A percentile compares a stretch with the other conserved stretches of the same genome.
phyloP scores from a whole-genome alignment of 768 basidiomycete species.

The Gautieria morchelliformis region DNA sequence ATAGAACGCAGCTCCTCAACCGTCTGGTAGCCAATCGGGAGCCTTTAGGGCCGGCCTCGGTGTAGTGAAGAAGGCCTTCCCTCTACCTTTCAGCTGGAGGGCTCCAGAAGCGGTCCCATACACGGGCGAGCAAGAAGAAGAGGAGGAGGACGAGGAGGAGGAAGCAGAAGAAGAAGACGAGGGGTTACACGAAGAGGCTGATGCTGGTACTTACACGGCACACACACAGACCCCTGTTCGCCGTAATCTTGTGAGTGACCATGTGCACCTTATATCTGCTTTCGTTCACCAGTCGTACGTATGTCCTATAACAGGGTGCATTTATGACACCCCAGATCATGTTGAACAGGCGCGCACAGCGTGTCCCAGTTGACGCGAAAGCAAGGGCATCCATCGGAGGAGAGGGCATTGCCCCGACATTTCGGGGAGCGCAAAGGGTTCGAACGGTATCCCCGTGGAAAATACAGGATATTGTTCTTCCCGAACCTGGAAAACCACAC shows the following conservation, averaged over 20 bases:
- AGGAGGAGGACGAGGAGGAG: conserved; percentile 3
- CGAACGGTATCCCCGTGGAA: not conserved
- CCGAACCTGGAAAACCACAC: conserved; percentile 15
- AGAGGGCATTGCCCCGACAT: not conserved
- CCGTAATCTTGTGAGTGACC: conserved; percentile 3
- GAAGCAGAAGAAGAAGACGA: conserved; percentile 9
- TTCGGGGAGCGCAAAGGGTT: conserved; percentile 1
- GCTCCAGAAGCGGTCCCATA: not conserved
- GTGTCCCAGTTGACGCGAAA: conserved; percentile 8
- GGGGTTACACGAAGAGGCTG: conserved; percentile 8
- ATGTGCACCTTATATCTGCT: not conserved
- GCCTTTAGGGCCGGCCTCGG: not conserved
- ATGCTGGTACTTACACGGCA: conserved; percentile 12
- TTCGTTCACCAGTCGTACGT: conserved; percentile 8
- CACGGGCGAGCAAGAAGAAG: not conserved
- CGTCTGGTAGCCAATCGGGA: not conserved
- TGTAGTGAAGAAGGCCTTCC: not conserved
- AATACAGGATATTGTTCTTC: conserved; percentile 1
- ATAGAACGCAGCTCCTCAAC: not conserved
- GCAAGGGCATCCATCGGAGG: conserved; percentile 10
- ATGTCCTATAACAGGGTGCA: not conserved
- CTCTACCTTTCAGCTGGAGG: not conserved
- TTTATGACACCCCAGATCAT: conserved; percentile 6
- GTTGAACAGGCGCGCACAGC: not conserved
- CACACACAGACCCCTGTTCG: conserved; percentile 3